A percentile compares a stretch with the other conserved stretches of the same genome.
Conservation (phyloP, 164 flowering plant genomes). For the Stephania yunnanensis region DNA sequence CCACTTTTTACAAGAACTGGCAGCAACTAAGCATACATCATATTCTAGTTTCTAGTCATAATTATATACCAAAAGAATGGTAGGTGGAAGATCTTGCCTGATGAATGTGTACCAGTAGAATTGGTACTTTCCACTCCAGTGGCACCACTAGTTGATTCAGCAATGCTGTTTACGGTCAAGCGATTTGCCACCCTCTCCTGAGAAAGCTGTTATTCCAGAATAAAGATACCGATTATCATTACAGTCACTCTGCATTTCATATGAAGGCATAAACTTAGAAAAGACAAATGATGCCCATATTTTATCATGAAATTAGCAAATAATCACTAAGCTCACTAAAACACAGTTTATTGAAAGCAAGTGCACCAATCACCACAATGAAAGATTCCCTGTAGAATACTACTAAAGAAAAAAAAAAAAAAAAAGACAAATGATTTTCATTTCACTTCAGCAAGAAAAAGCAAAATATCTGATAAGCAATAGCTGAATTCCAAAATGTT, state of each 20-base stretch:
- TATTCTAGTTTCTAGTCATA: not conserved
- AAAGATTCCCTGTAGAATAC: not conserved
- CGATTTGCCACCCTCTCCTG: conserved; percentile 25
- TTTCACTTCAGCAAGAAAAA: not conserved
- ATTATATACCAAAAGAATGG: not conserved
- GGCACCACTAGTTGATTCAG: conserved; percentile 23
- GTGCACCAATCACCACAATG: not conserved
- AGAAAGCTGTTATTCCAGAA: conserved; percentile 2
- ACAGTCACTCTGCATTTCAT: not conserved
- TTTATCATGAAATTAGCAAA: not conserved
- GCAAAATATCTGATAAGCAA: not conserved
- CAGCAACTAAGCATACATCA: not conserved
- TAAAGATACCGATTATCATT: not conserved
- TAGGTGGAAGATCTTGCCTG: not conserved
- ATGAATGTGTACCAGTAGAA: conserved; percentile 33
- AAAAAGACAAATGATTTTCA: not conserved
- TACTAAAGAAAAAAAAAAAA: not conserved
- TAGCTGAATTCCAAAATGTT: not conserved
- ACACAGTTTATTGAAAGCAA: not conserved
- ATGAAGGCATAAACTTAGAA: not conserved
- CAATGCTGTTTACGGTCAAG: conserved; percentile 14
- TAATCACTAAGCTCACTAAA: not conserved
- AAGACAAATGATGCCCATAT: not conserved
- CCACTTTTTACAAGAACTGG: not conserved
- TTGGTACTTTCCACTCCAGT: conserved; percentile 25